A percentile compares a stretch with the other conserved stretches of the same genome.
Conservation (phyloP, 768 basidiomycete species). For the Chlorophyllum brunneum region DNA sequence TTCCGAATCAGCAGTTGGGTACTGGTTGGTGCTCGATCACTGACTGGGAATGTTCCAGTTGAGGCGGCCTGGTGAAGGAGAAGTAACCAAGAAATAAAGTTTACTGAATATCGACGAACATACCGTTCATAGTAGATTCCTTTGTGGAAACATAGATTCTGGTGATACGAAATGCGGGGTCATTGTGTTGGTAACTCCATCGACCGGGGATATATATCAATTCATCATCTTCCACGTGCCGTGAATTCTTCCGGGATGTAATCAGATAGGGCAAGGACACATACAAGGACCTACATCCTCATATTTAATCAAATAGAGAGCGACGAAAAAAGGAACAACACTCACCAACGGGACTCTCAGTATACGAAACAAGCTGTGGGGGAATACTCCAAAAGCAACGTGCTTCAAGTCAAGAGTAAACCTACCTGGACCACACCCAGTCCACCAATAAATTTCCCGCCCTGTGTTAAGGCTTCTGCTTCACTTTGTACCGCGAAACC, state of each 20-base stretch:
- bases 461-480: constrained; percentile 22
- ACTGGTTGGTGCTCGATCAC: not conserved
- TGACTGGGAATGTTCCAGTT: constrained; percentile 34
- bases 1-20: not conserved
- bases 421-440: constrained; percentile 23
- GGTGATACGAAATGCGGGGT: constrained; percentile 25
- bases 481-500: constrained; percentile 25
- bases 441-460: constrained; percentile 28
- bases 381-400: not conserved
- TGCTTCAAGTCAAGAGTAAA: not conserved
- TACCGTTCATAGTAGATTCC: constrained; percentile 27
- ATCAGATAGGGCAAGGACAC: not conserved
- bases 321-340: not conserved
- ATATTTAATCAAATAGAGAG: too few relatives aligned
- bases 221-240: constrained; percentile 25
- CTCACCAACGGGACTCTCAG: constrained; percentile 30
- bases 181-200: constrained; percentile 27
- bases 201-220: constrained; percentile 29
- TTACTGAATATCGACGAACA: too few relatives aligned
- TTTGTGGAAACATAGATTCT: constrained; percentile 31
- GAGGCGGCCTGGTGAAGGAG: constrained; percentile 21
- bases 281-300: not conserved
- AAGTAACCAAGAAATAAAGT: not conserved
- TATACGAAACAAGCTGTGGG: constrained; percentile 27
- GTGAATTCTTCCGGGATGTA: not conserved